A percentile compares a stretch with the other conserved stretches of the same genome.
These are phyloP conservation scores for Fusarium sp. DNA, from an alignment of 2,329 filamentous ascomycete species.

Conservation along the genomic window DNA sequence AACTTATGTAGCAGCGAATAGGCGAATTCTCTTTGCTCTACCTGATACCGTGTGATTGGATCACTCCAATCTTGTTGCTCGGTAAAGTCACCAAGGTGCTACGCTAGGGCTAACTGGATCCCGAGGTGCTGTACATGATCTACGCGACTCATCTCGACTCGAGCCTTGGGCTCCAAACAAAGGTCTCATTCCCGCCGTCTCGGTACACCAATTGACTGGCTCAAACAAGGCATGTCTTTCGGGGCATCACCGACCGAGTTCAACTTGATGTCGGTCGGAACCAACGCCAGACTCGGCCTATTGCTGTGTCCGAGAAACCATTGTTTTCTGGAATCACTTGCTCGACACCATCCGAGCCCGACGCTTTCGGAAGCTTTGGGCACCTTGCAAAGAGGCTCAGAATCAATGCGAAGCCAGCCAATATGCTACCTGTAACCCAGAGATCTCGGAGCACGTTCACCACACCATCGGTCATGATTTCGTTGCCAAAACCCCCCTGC, in stretches of 20 bases:
- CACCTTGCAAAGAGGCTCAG: slow-evolving; percentile 36
- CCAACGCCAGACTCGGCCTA: slow-evolving; percentile 21
- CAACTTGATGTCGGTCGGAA: not conserved
- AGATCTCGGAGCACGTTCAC: slow-evolving; percentile 26
- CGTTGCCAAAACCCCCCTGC: slow-evolving; percentile 11
- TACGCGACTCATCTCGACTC: slow-evolving; percentile 21
- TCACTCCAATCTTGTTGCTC: slow-evolving; percentile 23
- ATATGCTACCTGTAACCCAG: slow-evolving; percentile 36
- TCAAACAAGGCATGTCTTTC: slow-evolving; percentile 4
- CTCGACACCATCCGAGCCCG: slow-evolving; percentile 1
- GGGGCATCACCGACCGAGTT: slow-evolving; percentile 6
- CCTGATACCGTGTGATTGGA: slow-evolving; percentile 32
- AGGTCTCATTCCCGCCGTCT: slow-evolving; percentile 15
- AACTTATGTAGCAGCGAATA: slow-evolving; percentile 30
- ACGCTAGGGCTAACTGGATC: not conserved
- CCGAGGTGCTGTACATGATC: slow-evolving; percentile 13
- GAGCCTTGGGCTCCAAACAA: slow-evolving; percentile 16
- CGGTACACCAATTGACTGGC: slow-evolving; percentile 8
- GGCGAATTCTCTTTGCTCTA: slow-evolving; percentile 26
- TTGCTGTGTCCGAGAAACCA: slow-evolving; percentile 18
- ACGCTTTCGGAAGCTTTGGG: slow-evolving; percentile 30
- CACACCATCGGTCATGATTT: slow-evolving; percentile 26
- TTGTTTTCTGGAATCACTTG: not conserved
- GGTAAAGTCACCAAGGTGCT: slow-evolving; percentile 6
- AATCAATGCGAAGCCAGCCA: slow-evolving; percentile 32